phyloP scores from a whole-genome alignment of 768 basidiomycete genomes.

The Hericium alpestre region DNA sequence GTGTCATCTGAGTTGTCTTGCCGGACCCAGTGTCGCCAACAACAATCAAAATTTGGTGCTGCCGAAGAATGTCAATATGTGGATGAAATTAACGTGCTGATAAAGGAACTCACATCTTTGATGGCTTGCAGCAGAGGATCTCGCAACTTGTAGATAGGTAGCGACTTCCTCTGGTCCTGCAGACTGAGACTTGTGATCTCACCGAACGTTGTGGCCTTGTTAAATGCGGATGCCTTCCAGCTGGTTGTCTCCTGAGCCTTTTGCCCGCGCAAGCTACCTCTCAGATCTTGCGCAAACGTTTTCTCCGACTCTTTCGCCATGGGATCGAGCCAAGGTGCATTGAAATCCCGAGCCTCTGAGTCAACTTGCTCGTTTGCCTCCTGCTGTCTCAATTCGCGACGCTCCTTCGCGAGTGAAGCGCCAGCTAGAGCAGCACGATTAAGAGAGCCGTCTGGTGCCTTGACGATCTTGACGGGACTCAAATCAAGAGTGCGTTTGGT shows the following conservation, averaged over 20 bases:
- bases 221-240: conserved; percentile 89
- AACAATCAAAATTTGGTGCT: conserved; percentile 97
- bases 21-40: conserved; percentile 98
- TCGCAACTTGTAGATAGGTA: conserved; percentile 93
- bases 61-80: conserved; percentile 15
- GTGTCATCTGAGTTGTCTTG: conserved; percentile 98
- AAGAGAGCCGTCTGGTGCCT: conserved; percentile 94
- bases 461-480: conserved; percentile 95
- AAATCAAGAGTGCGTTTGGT: conserved; percentile 92
- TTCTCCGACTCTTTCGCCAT: conserved; percentile 85
- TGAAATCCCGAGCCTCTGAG: conserved; percentile 89
- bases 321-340: conserved; percentile 94
- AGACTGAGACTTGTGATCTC: conserved; percentile 85
- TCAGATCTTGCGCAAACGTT: conserved; percentile 87
- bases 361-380: conserved; percentile 92
- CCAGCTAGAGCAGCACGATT: conserved; percentile 94
- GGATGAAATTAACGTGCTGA: not conserved
- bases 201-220: conserved; percentile 93
- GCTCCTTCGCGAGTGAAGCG: conserved; percentile 87
- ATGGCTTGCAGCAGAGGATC: conserved; percentile 87
- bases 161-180: conserved; percentile 81
- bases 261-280: conserved; percentile 73
- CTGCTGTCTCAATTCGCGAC: conserved; percentile 87
- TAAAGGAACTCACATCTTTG: conserved; percentile 53
- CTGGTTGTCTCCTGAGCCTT: conserved; percentile 73